Evolutionary conservation across 495 filamentous ascomycete species (phyloP).

Genomic region (Cercophora scortea): DNA sequence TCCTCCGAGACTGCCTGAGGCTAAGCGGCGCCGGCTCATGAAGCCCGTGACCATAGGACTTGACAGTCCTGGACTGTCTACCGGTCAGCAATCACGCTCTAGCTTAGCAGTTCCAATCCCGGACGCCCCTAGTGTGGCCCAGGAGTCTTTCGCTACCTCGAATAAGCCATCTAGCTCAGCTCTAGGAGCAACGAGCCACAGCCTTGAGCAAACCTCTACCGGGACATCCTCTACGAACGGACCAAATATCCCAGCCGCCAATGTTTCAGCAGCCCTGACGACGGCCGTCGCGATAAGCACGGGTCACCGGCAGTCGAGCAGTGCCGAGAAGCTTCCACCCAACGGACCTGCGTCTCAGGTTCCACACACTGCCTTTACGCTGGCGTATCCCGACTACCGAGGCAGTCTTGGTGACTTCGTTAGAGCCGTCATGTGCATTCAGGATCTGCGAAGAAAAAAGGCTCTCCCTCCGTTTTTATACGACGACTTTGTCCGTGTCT

Average conservation of each 20-base stretch:
- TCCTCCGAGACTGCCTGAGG: neutral
- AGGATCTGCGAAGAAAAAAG: constrained; percentile 33
- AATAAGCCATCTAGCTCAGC: no score
- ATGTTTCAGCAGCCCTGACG: no score
- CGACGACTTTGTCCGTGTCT: constrained; percentile 59
- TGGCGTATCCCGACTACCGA: constrained; percentile 48
- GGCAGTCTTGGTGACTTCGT: constrained; percentile 49
- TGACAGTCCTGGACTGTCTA: neutral
- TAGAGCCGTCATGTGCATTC: constrained; percentile 45
- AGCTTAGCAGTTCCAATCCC: neutral
- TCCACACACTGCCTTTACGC: constrained; percentile 43
- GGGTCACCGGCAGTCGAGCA: constrained; percentile 3
- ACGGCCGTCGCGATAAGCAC: neutral
- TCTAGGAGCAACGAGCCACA: no score
- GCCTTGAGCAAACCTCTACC: no score
- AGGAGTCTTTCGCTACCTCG: no score
- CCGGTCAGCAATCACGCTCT: neutral
- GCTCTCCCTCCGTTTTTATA: constrained; percentile 44
- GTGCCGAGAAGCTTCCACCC: constrained; percentile 8
- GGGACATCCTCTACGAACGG: no score
- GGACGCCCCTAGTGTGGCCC: neutral
- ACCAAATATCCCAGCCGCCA: no score
- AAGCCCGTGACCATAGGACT: neutral
- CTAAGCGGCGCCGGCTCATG: constrained; percentile 12
- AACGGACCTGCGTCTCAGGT: constrained; percentile 15